Evolutionary conservation across 1,139 yeast genomes (phyloP), one percentile per base, ranked within the genome.

Genomic region (Geotrichum cucujoidarum): DNA sequence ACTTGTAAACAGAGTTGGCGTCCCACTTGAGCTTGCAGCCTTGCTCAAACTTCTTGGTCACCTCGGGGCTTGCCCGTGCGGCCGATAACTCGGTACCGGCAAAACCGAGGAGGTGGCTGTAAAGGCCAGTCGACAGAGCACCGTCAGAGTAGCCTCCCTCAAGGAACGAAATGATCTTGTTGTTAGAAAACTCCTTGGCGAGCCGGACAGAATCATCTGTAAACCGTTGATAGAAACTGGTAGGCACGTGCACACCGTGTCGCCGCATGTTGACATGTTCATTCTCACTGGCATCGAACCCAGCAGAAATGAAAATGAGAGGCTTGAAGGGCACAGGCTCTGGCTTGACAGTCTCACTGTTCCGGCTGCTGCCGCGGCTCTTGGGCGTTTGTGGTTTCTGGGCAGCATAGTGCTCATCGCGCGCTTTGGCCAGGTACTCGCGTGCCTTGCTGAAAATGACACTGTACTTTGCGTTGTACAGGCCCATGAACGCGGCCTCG

Each of bases 121-220:
- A 84, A 0, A 84, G 79, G 10, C 95, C 95, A 0, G 95, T 83
- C 2, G 83, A 67, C 27, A 87, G 71, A 0, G 95, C 95, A 1
- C 86, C 86, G 59, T 87, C 92, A 1, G 94, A 82, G 61, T 87
- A 87, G 0, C 95, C 95, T 17, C 95, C 95, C 65, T 87, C 95
- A 55, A 87, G 68, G 37, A 87, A 67, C 2, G 95, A 84, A 0
- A 86, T 59, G 0, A 86, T 70, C 55, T 80, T 80, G 10, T 90
- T 86, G 20, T 73, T 67, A 14, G 83, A 70, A 57, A 78, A 85
- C 49, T 77, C 72, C 41, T 72, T 67, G 10, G 94, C 86, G 42
- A 87, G 68, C 52, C 74, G 75, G 13, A 81, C 79, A 1, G 84
- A 81, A 61, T 86, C 95, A 40, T 75, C 74, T 2, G 95, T 83